Evolutionary conservation across 2,329 filamentous ascomycete genomes (phyloP), one percentile per base, ranked within the genome.

Genomic region (Endoconidiophora polonica): DNA sequence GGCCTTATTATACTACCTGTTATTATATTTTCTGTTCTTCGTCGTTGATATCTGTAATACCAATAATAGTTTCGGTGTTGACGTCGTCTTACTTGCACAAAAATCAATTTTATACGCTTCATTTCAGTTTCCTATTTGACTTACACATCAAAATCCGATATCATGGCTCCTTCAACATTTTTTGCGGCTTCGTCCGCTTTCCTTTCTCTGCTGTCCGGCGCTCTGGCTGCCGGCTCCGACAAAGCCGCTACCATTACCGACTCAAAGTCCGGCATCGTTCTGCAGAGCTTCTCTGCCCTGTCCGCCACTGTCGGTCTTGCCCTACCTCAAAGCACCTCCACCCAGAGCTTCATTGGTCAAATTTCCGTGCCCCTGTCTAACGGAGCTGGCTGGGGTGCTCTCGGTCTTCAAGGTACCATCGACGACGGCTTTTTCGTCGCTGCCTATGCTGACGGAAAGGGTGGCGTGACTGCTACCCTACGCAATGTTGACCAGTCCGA

Each of bases 341-440:
- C 61, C 55, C 10, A 64, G 56, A 42, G 55, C n/a, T 69, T 71
- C 58, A 70, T 72, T 45, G 68, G 66, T 5, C 69, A 71, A 53
- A 61, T 73, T 10, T 62, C 66, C 16, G 66, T 68, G 50, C 66
- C 65, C 0, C 59, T 65, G 2, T 55, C 55, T 9, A 62, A 63
- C 43, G 65, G 66, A 2, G 62, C 60, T 2, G 69, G 69, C 20
- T 71, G 66, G 66, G 66, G 65, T 41, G 66, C 66, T n/a, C 62
- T 67, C 40, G 64, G 62, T n/a, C 56, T 71, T 14, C 66, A 64
- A 0, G 66, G 66, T 3, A 61, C 63, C 5, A 71, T 72, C 68
- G 57, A 67, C 44, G 64, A 63, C 6, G 65, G 67, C 18, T 61
- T 72, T 18, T 60, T 72, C 24, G 60, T 72, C 6, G 61, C 65